Conservation (phyloP, 768 basidiomycete species). For the Phlebiopsis gigantea region DNA sequence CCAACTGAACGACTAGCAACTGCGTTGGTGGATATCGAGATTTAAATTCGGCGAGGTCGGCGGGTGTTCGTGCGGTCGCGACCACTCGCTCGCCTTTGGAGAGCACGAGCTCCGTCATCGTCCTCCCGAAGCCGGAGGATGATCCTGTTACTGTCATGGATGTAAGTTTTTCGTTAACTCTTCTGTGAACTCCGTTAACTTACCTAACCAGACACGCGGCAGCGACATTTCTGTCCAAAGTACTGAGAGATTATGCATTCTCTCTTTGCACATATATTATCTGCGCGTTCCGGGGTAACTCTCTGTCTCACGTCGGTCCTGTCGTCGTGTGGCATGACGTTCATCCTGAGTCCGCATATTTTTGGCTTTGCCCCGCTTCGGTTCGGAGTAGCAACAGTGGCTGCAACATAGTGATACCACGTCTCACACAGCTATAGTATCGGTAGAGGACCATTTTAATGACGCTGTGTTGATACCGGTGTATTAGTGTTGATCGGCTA, state of each 20-base stretch:
- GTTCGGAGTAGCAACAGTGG: too few relatives aligned
- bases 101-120: slow-evolving; percentile 30
- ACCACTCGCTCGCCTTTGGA: slow-evolving; percentile 34
- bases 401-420: too few relatives aligned
- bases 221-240: not conserved
- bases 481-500: too few relatives aligned
- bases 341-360: not conserved
- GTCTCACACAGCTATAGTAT: too few relatives aligned
- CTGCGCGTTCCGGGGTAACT: not conserved
- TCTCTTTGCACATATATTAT: not conserved
- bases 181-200: not conserved
- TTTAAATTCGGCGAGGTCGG: slow-evolving; percentile 18
- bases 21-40: slow-evolving; percentile 24
- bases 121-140: slow-evolving; percentile 34
- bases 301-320: not conserved
- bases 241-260: not conserved
- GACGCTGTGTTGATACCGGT: too few relatives aligned
- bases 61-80: slow-evolving; percentile 34
- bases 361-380: too few relatives aligned
- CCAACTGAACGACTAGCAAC: slow-evolving; percentile 33
- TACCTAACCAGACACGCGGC: slow-evolving; percentile 1
- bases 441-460: too few relatives aligned
- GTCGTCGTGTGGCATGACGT: not conserved
- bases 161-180: not conserved
- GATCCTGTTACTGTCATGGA: slow-evolving; percentile 33